These are phyloP conservation scores for Heteromeles arbutifolia DNA, from an alignment of 306 rosid species.

Conservation along the genomic window DNA sequence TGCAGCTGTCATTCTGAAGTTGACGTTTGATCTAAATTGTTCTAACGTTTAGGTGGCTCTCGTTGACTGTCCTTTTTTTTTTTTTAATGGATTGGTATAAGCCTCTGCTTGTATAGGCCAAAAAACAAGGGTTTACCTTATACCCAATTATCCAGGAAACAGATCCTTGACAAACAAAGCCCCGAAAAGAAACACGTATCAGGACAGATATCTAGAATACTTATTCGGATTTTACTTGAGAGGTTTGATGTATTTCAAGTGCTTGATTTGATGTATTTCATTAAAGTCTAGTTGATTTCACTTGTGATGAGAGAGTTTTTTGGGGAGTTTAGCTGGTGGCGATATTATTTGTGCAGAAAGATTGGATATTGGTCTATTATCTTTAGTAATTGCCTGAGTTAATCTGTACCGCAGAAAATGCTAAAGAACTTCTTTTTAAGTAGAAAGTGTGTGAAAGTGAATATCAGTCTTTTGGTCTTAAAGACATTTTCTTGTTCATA, in stretches of 20 bases:
- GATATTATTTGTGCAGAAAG: no score
- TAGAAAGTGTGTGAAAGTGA: no score
- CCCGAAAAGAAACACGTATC: background rate
- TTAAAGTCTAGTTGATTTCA: background rate
- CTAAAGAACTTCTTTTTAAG: no score
- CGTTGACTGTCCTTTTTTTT: background rate
- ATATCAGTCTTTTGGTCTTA: background rate
- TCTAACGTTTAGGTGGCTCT: background rate
- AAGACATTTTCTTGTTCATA: background rate
- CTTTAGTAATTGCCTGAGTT: background rate
- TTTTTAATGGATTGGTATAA: background rate
- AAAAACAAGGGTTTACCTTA: background rate
- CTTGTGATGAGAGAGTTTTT: background rate
- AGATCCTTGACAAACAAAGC: background rate
- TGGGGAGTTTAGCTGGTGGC: no score
- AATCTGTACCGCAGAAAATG: no score
- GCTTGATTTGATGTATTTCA: background rate
- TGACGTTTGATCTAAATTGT: background rate
- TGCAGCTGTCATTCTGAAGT: background rate
- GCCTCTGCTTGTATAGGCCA: background rate
- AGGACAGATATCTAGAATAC: background rate
- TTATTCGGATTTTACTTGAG: no score
- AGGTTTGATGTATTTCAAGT: no score
- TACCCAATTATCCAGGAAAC: background rate
- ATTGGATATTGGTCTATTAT: background rate